Conservation (phyloP, 495 filamentous ascomycete genomes). For the Aspergillus sclerotioniger region DNA sequence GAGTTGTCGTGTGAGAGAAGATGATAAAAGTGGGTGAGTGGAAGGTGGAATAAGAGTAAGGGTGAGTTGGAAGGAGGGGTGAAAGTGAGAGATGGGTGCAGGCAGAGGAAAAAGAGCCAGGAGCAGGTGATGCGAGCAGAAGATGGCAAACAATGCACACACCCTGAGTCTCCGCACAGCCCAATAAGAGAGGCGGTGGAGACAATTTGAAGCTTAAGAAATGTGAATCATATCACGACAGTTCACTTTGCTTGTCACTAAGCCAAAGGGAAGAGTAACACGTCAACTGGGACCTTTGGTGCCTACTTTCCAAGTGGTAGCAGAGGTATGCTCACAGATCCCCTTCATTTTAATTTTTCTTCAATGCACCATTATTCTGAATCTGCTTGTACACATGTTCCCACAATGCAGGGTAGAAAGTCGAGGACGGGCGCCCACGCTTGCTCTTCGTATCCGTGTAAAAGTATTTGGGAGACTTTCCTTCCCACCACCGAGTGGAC, state of each 20-base stretch:
- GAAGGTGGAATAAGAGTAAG: neutral
- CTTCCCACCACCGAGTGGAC: constrained; percentile 34
- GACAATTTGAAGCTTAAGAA: neutral
- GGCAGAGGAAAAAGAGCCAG: neutral
- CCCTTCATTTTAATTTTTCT: constrained; percentile 6
- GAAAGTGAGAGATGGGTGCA: neutral
- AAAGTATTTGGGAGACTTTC: constrained; percentile 32
- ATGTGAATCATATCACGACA: neutral
- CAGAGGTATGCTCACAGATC: neutral
- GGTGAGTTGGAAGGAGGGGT: neutral
- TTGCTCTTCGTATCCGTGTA: constrained; percentile 34
- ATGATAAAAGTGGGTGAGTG: neutral
- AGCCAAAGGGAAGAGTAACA: neutral
- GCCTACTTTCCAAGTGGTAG: neutral
- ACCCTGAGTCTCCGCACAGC: neutral
- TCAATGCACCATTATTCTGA: constrained; percentile 18
- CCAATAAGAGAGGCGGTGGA: neutral
- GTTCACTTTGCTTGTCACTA: neutral
- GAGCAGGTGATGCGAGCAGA: neutral
- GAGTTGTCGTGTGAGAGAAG: neutral
- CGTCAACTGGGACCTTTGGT: neutral
- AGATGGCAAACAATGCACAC: neutral
- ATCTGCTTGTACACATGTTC: constrained; percentile 40
- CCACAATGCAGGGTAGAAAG: constrained; percentile 47
- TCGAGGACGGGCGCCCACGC: constrained; percentile 31